Percentiles rank a stretch among this genome's conserved stretches.
phyloP scores from a whole-genome alignment of 106 monocot genomes.

The Alisma plantagoaquatica region DNA sequence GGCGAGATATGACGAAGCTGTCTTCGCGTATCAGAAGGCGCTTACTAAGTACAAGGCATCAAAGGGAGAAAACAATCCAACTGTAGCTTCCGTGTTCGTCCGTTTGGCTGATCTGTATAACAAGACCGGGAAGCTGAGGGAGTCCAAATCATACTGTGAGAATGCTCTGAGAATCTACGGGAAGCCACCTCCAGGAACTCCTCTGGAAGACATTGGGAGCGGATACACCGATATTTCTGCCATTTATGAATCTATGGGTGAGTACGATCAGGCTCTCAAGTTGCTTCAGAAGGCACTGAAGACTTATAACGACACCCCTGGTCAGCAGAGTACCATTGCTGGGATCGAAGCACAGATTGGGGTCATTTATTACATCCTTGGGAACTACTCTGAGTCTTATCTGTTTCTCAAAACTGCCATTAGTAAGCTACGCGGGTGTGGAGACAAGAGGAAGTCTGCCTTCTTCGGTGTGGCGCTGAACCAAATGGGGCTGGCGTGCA shows the following conservation, averaged over 20 bases:
- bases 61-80: constrained; percentile 28
- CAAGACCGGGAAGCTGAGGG: constrained; percentile 66
- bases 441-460: constrained; percentile 82
- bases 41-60: constrained; percentile 14
- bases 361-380: constrained; percentile 64
- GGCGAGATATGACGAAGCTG: constrained; percentile 34
- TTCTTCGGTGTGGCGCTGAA: constrained; percentile 88
- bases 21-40: constrained; percentile 33
- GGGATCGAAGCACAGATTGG: constrained; percentile 95
- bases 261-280: constrained; percentile 71
- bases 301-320: constrained; percentile 53
- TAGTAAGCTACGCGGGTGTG: constrained; percentile 53
- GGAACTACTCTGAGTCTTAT: constrained; percentile 61
- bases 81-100: constrained; percentile 27
- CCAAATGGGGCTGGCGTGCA: constrained; percentile 83
- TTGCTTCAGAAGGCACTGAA: constrained; percentile 76
- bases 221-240: constrained; percentile 74
- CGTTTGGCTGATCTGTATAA: constrained; percentile 31
- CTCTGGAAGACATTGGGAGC: constrained; percentile 57
- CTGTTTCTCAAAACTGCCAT: constrained; percentile 45
- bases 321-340: constrained; percentile 75
- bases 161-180: constrained; percentile 63
- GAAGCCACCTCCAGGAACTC: constrained; percentile 56
- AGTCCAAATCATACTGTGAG: constrained; percentile 71
- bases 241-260: constrained; percentile 74